Conservation (phyloP, 306 rosid genomes). For the Castanea sativa region DNA sequence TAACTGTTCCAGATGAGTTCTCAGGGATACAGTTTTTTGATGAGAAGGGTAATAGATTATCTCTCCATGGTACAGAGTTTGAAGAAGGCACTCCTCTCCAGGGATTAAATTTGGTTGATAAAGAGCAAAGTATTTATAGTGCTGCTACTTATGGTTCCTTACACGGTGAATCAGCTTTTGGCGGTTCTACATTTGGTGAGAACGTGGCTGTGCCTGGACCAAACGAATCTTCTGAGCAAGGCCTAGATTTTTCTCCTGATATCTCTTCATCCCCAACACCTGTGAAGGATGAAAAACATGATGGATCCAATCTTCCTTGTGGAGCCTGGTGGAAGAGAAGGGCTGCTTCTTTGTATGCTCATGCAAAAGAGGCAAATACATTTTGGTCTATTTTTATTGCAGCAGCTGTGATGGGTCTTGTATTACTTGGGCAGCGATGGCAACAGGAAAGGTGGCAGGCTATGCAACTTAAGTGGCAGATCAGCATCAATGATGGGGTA, state of each 20-base stretch:
- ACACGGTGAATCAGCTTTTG: slow-evolving; percentile 46
- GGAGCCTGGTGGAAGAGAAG: slow-evolving; percentile 99
- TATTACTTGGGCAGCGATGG: slow-evolving; percentile 89
- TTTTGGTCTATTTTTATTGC: slow-evolving; percentile 89
- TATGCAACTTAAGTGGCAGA: slow-evolving; percentile 73
- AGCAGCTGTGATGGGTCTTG: slow-evolving; percentile 87
- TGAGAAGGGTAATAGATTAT: slow-evolving; percentile 48
- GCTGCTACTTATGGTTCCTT: slow-evolving; percentile 50
- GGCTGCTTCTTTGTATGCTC: slow-evolving; percentile 80
- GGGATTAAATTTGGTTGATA: slow-evolving; percentile 47
- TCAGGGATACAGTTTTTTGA: slow-evolving; percentile 45
- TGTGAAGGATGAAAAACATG: slow-evolving; percentile 36
- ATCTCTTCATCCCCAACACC: slow-evolving; percentile 41
- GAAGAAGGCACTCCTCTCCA: slow-evolving; percentile 59
- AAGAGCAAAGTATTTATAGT: slow-evolving; percentile 50
- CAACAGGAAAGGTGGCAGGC: slow-evolving; percentile 78
- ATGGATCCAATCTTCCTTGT: slow-evolving; percentile 57
- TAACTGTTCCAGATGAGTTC: slow-evolving; percentile 58
- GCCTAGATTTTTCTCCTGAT: slow-evolving; percentile 38
- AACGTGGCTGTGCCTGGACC: slow-evolving; percentile 34
- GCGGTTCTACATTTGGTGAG: slow-evolving; percentile 46
- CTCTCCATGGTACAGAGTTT: slow-evolving; percentile 60
- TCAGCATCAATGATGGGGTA: slow-evolving; percentile 55
- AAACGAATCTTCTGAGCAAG: slow-evolving; percentile 46
- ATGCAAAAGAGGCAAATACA: slow-evolving; percentile 85